Conservation (phyloP, 768 basidiomycete genomes). For the Agaricus blazei region DNA sequence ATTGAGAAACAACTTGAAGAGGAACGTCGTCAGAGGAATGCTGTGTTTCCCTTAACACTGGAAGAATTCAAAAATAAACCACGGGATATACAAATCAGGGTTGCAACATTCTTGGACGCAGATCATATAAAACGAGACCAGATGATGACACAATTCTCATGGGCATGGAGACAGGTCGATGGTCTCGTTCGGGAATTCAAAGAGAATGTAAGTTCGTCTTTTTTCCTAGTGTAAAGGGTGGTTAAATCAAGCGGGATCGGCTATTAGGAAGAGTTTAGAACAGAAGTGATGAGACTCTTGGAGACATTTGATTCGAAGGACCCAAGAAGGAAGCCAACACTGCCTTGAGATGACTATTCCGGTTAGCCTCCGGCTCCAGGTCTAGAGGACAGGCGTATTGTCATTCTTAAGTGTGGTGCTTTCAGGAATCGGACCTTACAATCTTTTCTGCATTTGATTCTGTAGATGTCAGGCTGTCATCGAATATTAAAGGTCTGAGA, state of each 20-base stretch:
- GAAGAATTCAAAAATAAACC: neutral
- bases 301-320: conserved; percentile 6
- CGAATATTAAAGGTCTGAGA: too few species aligned
- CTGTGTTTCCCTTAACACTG: conserved; percentile 4
- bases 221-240: neutral
- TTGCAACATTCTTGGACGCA: conserved; percentile 9
- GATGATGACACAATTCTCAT: conserved; percentile 11
- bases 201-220: conserved; percentile 2
- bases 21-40: neutral
- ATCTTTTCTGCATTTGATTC: too few species aligned
- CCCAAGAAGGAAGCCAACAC: neutral
- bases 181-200: conserved; percentile 2
- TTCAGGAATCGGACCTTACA: too few species aligned
- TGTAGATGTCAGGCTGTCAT: too few species aligned
- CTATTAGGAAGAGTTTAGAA: neutral
- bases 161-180: conserved; percentile 9
- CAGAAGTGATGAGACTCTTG: neutral
- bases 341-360: neutral
- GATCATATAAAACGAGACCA: conserved; percentile 5
- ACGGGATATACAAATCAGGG: conserved; percentile 2
- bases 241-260: neutral
- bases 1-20: neutral
- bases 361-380: neutral
- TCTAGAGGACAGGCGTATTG: neutral
- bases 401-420: too few species aligned